These are phyloP conservation scores for Entamoeba nuttalli DNA, from an alignment of 208 protist species.

Conservation along the genomic window DNA sequence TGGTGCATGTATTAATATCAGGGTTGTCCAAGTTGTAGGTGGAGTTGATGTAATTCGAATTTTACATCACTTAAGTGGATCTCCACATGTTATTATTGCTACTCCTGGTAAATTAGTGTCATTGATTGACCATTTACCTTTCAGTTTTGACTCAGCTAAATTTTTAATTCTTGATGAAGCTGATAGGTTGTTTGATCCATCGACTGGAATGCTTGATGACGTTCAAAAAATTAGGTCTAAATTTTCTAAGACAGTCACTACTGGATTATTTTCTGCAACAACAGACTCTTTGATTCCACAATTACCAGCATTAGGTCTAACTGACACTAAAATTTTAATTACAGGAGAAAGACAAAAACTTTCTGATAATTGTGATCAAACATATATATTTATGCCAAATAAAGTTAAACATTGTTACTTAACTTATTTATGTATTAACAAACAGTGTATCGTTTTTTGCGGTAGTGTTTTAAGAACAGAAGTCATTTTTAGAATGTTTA, in stretches of 20 bases:
- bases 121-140: slow-evolving; percentile 18
- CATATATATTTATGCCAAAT: neutral
- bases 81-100: slow-evolving; percentile 15
- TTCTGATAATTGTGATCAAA: neutral
- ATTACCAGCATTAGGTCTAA: neutral
- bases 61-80: neutral
- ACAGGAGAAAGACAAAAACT: neutral
- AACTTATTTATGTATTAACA: neutral
- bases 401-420: neutral
- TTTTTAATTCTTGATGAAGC: slow-evolving; percentile 4
- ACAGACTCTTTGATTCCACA: neutral
- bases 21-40: slow-evolving; percentile 2
- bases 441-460: neutral
- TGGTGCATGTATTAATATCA: neutral
- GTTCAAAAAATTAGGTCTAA: neutral
- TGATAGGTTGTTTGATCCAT: neutral
- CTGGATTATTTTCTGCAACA: neutral
- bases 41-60: slow-evolving; percentile 4
- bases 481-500: neutral
- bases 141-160: slow-evolving; percentile 1
- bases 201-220: neutral
- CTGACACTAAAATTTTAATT: neutral
- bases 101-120: slow-evolving; percentile 34
- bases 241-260: neutral
- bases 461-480: neutral